phyloP scores from a whole-genome alignment of 139 green algal species.

The Chlorella sp. region DNA sequence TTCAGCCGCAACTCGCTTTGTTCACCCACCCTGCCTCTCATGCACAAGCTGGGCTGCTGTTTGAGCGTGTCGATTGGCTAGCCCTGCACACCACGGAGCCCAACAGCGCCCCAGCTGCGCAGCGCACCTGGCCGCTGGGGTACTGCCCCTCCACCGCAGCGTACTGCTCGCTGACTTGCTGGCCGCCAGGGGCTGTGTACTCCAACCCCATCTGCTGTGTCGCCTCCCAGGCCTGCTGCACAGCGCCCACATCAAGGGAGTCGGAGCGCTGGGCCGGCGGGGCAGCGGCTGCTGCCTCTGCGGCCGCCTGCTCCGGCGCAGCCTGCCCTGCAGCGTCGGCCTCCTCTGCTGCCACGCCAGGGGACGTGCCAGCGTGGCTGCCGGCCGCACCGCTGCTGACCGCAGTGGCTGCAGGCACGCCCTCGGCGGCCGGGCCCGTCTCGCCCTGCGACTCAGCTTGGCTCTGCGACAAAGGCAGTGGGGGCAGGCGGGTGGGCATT shows the following conservation, averaged over 20 bases:
- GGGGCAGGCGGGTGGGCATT: no score
- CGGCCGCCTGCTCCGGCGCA: neutral
- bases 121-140: neutral
- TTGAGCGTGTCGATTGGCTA: no score
- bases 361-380: neutral
- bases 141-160: neutral
- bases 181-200: neutral
- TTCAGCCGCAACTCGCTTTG: no score
- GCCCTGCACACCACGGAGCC: no score
- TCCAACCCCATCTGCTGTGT: neutral
- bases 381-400: neutral
- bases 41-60: no score
- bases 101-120: no score
- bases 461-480: no score
- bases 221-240: constrained; percentile 1
- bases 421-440: no score
- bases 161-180: constrained; percentile 8
- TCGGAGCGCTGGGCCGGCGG: neutral
- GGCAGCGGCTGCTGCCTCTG: neutral
- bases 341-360: neutral
- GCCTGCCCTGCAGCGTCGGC: neutral
- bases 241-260: constrained; percentile 15
- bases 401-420: no score
- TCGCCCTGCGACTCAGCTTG: no score
- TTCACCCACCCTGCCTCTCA: no score